These are phyloP conservation scores for Cladosporium sp. DNA, from an alignment of 2,329 filamentous ascomycete species.

Conservation along the genomic window DNA sequence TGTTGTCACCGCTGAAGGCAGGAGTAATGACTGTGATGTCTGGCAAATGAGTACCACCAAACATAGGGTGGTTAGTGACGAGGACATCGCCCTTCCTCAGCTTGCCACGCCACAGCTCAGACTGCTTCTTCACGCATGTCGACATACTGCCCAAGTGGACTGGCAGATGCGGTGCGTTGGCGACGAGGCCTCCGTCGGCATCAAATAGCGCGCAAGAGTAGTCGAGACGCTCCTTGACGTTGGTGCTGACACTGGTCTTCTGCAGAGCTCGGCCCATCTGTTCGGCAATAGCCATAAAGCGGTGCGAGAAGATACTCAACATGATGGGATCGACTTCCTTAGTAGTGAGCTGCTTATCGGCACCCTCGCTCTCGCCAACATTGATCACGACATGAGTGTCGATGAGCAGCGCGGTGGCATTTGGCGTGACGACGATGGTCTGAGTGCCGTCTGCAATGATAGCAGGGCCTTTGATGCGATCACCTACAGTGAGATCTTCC, in stretches of 20 bases:
- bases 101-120: constrained; percentile 74
- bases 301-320: constrained; percentile 73
- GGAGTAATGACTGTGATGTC: constrained; percentile 80
- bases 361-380: constrained; percentile 51
- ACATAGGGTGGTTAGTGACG: constrained; percentile 80
- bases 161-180: constrained; percentile 74
- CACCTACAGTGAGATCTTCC: constrained; percentile 66
- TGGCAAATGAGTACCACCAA: constrained; percentile 76
- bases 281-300: constrained; percentile 82
- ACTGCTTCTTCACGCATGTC: constrained; percentile 75
- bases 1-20: constrained; percentile 69
- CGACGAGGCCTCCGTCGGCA: constrained; percentile 68
- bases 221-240: constrained; percentile 77
- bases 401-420: constrained; percentile 70
- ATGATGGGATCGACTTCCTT: constrained; percentile 69
- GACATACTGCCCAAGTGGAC: constrained; percentile 81
- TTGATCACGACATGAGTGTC: constrained; percentile 89
- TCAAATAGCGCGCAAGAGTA: constrained; percentile 82
- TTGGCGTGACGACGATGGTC: constrained; percentile 84
- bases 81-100: constrained; percentile 76
- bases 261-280: constrained; percentile 77
- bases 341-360: constrained; percentile 47
- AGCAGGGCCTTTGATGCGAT: constrained; percentile 72
- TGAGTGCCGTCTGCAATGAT: constrained; percentile 85
- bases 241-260: constrained; percentile 75